Conservation (phyloP, 202 grass and related monocot genomes). For the Saccharum hybrid region DNA sequence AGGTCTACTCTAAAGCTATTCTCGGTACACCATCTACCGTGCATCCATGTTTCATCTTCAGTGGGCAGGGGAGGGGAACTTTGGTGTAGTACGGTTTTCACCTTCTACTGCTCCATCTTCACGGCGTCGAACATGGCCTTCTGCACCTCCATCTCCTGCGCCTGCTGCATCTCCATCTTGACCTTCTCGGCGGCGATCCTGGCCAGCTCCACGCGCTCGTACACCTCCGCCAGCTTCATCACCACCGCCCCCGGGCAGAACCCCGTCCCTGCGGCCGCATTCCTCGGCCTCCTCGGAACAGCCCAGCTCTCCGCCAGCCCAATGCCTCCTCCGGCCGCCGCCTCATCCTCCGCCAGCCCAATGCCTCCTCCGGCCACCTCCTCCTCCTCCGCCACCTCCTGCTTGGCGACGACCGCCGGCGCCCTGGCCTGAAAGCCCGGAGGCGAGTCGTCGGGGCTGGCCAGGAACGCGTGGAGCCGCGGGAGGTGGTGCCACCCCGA, state of each 20-base stretch:
- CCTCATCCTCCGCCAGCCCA: too few species aligned
- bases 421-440: slow-evolving; percentile 1
- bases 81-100: too few species aligned
- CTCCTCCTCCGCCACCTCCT: not conserved
- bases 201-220: slow-evolving; percentile 42
- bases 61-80: not conserved
- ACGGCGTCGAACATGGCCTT: not conserved
- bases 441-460: not conserved
- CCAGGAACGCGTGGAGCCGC: slow-evolving; percentile 30
- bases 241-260: slow-evolving; percentile 20
- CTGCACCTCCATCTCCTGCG: slow-evolving; percentile 16
- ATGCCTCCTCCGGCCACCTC: too few species aligned
- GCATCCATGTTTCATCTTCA: not conserved
- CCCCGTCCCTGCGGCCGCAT: not conserved
- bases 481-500: slow-evolving; percentile 31
- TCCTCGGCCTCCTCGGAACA: slow-evolving; percentile 33
- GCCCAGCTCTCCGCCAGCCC: not conserved
- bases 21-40: not conserved
- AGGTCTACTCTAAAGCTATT: not conserved
- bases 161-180: slow-evolving; percentile 9
- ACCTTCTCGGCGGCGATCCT: slow-evolving; percentile 22
- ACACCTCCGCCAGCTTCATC: slow-evolving; percentile 45
- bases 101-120: not conserved
- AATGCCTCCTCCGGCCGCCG: too few species aligned
- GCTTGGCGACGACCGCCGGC: not conserved